These are phyloP conservation scores for Colletotrichum chrysophilum DNA, from an alignment of 2,329 filamentous ascomycete species.

Conservation along the genomic window DNA sequence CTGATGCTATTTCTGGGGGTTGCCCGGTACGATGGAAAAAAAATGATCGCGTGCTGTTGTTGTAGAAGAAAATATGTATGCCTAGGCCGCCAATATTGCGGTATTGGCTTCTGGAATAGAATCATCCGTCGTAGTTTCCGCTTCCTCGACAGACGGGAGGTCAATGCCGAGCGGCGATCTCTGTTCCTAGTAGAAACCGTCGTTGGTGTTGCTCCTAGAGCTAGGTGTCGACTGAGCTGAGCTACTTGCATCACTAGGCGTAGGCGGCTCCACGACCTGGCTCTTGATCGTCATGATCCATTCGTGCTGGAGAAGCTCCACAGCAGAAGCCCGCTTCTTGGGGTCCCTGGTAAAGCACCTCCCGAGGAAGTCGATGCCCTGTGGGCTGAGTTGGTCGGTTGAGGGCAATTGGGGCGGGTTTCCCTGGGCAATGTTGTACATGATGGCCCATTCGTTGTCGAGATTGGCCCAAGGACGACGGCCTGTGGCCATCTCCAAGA, in stretches of 20 bases:
- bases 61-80: background rate
- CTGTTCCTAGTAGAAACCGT: conserved; percentile 23
- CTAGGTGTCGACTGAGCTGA: conserved; percentile 38
- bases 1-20: conserved; percentile 25
- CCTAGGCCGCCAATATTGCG: background rate
- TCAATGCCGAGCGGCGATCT: background rate
- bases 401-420: conserved; percentile 88
- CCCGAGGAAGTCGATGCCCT: conserved; percentile 87
- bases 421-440: conserved; percentile 99
- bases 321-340: conserved; percentile 76
- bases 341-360: conserved; percentile 89
- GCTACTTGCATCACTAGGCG: conserved; percentile 61
- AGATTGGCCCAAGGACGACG: conserved; percentile 92
- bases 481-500: conserved; percentile 97
- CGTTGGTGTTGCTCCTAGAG: conserved; percentile 19
- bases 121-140: background rate
- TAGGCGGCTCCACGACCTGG: conserved; percentile 68
- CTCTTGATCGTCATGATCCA: conserved; percentile 78
- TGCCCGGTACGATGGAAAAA: background rate
- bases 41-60: background rate
- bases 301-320: conserved; percentile 91
- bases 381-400: conserved; percentile 80
- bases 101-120: background rate
- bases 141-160: background rate
- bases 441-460: conserved; percentile 99